Base-by-base conservation (phyloP, 352 stramenopile species). In the Phytophthora sp. region DNA sequence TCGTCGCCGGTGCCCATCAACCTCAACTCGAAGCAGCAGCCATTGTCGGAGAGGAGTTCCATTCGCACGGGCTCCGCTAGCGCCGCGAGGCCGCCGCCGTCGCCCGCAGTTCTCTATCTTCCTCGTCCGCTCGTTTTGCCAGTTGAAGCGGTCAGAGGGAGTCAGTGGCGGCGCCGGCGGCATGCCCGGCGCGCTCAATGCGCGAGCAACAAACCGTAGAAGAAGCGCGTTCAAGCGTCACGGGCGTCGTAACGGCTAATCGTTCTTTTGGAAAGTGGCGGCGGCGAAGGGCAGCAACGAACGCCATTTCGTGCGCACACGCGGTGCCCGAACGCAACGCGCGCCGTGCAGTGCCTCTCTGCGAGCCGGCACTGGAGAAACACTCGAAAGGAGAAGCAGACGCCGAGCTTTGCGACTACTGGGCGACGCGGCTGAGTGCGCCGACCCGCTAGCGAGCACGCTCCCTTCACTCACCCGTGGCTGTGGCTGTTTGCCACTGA, bases 311-410 rank as follows among this genome's bases (percentile, higher is more conserved):
- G 48, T 54, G 41, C 20, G 44, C 42, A 13, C n/a, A n/a, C n/a
- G n/a, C n/a, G n/a, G n/a, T 4, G 13, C 28, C 12, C 27, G 24
- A 27, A 28, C n/a, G n/a, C n/a, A n/a, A n/a, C n/a, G n/a, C n/a
- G n/a, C n/a, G n/a, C n/a, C n/a, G n/a, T n/a, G n/a, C n/a, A n/a
- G n/a, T n/a, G 42, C 18, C 42, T 21, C 26, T 31, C 34, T 45
- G n/a, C 43, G 11, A 3, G 43, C 32, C 23, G 23, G 43, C 43
- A 10, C 12, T 15, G 30, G 41, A 49, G 45, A 68, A 72, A 64
- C 50, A 63, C 30, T 52, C 54, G 39, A 69, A 72, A 75, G 56
- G 67, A 62, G 50, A 63, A 61, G 45, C 62, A 65, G 63, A 63
- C 46, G 38, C 10, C 46, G 45, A 45, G 39, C 24, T 55, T 37